Evolutionary conservation across 2,329 filamentous ascomycete genomes (phyloP), one percentile per base, ranked within the genome.

Genomic region (Aspergillus fischeri): DNA sequence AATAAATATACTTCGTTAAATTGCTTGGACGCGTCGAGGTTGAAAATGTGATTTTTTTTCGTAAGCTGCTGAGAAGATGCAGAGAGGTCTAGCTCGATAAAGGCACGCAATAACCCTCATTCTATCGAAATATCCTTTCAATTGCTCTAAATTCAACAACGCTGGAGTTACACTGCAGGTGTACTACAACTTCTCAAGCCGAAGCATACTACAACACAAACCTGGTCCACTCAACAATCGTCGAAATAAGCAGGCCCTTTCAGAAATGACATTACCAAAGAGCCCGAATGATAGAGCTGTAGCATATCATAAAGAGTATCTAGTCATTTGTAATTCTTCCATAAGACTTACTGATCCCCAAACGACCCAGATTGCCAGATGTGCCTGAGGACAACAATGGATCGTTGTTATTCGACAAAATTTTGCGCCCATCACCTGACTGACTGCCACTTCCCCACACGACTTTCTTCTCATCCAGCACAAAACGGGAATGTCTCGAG

Each of bases 381-480:
- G 27, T 55, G 53, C 41, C 41, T 47, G 27, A 51, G 47, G 53
- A 42, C n/a, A 45, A 49, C 52, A 49, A n/a, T 42, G 42, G 38
- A 60, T 54, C 28, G 38, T 49, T 51, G 49, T 42, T 47, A 35
- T 38, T 27, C 51, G 51, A 42, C 57, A 62, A 58, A 64, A 65
- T 66, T 66, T 65, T 60, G 51, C 49, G 53, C 54, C 17, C 47
- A 63, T 71, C 70, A 71, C 67, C 61, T 72, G 70, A 71, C 65
- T 52, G 9, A 53, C 64, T 61, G 61, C 56, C 56, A 44, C 49
- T 60, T 49, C 60, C 60, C 54, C 54, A 54, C 57, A 55, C 51
- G 32, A 44, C 21, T 44, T 44, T 38, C 32, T 38, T 38, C 14
- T 17, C 32, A 38, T 38, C 32, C 14, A 38, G 32, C 32, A 38